These are phyloP conservation scores for Podospora comata DNA, from an alignment of 495 filamentous ascomycete genomes.

Conservation along the genomic window DNA sequence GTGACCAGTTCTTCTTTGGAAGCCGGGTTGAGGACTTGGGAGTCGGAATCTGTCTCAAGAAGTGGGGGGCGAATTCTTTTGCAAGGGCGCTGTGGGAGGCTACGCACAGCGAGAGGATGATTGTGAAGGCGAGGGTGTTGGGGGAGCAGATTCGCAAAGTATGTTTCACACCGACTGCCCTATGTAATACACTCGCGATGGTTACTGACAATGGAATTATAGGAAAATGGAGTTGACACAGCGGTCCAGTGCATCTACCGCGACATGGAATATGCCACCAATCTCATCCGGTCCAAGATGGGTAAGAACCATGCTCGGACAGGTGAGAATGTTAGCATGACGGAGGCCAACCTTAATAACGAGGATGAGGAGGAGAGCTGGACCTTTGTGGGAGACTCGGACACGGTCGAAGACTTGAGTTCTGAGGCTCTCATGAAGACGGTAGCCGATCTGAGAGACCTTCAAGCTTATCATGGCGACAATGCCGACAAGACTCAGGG, in stretches of 20 bases:
- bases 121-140: slow-evolving; percentile 73
- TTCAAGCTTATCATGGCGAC: background rate
- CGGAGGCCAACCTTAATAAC: slow-evolving; percentile 12
- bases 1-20: slow-evolving; percentile 96
- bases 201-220: background rate
- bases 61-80: slow-evolving; percentile 78
- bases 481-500: slow-evolving; percentile 3
- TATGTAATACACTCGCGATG: too few relatives aligned
- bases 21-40: slow-evolving; percentile 85
- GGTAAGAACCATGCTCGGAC: slow-evolving; percentile 53
- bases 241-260: slow-evolving; percentile 93
- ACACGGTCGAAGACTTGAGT: slow-evolving; percentile 25
- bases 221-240: slow-evolving; percentile 86
- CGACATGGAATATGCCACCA: slow-evolving; percentile 92
- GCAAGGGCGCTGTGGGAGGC: slow-evolving; percentile 88
- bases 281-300: slow-evolving; percentile 63
- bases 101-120: slow-evolving; percentile 83
- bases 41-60: slow-evolving; percentile 86
- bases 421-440: slow-evolving; percentile 20
- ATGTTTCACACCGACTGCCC: slow-evolving; percentile 31
- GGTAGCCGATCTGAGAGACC: slow-evolving; percentile 5
- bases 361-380: slow-evolving; percentile 49
- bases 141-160: slow-evolving; percentile 86
- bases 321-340: slow-evolving; percentile 3
- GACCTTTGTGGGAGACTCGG: slow-evolving; percentile 46